Percentiles rank a stretch among this genome's conserved stretches.
Evolutionary conservation across 805 yeast genomes (phyloP).

Genomic region (Cephaloascus fragrans): DNA sequence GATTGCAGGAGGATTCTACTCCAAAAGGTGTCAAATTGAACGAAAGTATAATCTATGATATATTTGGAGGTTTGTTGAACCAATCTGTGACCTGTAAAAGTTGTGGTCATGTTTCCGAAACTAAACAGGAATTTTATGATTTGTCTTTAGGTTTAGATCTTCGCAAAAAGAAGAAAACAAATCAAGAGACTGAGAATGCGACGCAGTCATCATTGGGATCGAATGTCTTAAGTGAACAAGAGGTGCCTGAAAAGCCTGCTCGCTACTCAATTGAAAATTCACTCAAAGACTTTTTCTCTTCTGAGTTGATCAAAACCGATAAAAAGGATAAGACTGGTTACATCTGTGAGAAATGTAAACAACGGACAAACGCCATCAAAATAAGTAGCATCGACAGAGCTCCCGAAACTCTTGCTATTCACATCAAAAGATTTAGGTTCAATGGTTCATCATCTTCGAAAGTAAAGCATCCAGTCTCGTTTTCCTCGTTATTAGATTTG

Average conservation of each 20-base stretch:
- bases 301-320: slow-evolving; percentile 67
- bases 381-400: slow-evolving; percentile 65
- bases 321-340: slow-evolving; percentile 67
- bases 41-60: slow-evolving; percentile 77
- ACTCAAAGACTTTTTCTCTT: slow-evolving; percentile 70
- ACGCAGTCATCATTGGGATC: neutral
- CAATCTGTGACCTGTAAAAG: slow-evolving; percentile 78
- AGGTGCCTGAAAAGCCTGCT: slow-evolving; percentile 2
- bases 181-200: slow-evolving; percentile 1
- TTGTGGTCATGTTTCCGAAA: slow-evolving; percentile 76
- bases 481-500: slow-evolving; percentile 69
- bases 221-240: neutral
- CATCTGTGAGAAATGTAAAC: slow-evolving; percentile 78
- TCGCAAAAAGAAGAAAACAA: slow-evolving; percentile 27
- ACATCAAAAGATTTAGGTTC: slow-evolving; percentile 85
- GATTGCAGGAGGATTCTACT: slow-evolving; percentile 86
- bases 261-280: slow-evolving; percentile 67
- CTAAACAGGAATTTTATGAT: slow-evolving; percentile 92
- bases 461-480: slow-evolving; percentile 77
- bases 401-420: slow-evolving; percentile 83
- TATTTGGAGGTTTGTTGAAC: slow-evolving; percentile 83
- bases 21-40: slow-evolving; percentile 84
- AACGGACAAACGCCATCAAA: slow-evolving; percentile 69
- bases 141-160: slow-evolving; percentile 69
- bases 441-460: slow-evolving; percentile 73